Evolutionary conservation across 352 stramenopile species (phyloP).

Genomic region (Globisporangium polare): DNA sequence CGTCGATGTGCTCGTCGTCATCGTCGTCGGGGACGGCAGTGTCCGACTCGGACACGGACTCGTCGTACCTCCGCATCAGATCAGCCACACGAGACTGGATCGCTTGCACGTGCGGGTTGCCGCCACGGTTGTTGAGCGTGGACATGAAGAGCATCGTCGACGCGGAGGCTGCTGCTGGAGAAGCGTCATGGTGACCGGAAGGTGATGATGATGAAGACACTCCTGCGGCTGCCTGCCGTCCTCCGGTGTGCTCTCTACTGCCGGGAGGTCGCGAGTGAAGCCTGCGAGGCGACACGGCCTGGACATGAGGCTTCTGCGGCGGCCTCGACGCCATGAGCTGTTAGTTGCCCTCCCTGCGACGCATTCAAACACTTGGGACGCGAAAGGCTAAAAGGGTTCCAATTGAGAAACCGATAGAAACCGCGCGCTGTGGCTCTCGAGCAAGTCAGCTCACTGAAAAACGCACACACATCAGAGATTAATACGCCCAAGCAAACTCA

Average conservation of each 20-base stretch:
- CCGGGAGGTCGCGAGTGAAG: background rate
- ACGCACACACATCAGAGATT: too few relatives aligned
- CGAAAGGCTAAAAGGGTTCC: background rate
- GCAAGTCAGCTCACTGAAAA: too few relatives aligned
- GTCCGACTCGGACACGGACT: constrained; percentile 24
- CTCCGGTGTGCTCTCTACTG: background rate
- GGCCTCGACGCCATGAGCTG: constrained; percentile 7
- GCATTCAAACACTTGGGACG: background rate
- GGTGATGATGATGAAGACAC: background rate
- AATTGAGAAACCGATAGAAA: background rate
- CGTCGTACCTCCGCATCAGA: constrained; percentile 64
- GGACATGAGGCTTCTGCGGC: constrained; percentile 1
- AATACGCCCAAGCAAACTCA: background rate
- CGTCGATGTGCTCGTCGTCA: constrained; percentile 12
- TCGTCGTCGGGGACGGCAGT: constrained; percentile 6
- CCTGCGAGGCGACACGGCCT: constrained; percentile 1
- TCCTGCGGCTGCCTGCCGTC: background rate
- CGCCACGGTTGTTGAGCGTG: constrained; percentile 2
- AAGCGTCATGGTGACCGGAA: background rate
- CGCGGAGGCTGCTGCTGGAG: background rate
- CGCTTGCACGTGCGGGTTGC: constrained; percentile 49
- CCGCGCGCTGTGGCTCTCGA: too few relatives aligned
- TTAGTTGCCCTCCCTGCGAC: background rate
- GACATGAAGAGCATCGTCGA: constrained; percentile 3
- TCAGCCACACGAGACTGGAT: constrained; percentile 70